These are phyloP conservation scores for Cordia subcordata DNA, from an alignment of 257 asterid genomes.

Conservation along the genomic window DNA sequence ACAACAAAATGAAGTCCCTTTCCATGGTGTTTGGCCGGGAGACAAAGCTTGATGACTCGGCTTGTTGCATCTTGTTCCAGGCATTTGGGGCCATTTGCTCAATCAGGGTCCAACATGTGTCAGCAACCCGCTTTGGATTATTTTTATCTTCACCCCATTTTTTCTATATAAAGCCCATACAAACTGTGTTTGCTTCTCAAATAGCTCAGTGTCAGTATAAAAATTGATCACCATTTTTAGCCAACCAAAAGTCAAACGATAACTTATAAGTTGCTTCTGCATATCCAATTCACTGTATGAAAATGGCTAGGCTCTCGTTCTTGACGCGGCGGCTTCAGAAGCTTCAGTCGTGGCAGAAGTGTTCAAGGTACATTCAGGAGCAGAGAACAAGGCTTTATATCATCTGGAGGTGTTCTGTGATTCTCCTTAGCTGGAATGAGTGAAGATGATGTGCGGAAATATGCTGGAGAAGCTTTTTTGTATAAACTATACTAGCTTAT, in stretches of 20 bases:
- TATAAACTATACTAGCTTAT: not conserved
- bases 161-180: not conserved
- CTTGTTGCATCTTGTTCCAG: slow-evolving; percentile 33
- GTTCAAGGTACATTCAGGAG: slow-evolving; percentile 66
- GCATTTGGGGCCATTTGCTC: slow-evolving; percentile 52
- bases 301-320: slow-evolving; percentile 34
- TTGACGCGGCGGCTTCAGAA: slow-evolving; percentile 21
- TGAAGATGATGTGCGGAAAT: not conserved
- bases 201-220: too few relatives aligned
- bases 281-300: slow-evolving; percentile 3
- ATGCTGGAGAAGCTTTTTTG: not conserved
- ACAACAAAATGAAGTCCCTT: slow-evolving; percentile 10
- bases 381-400: slow-evolving; percentile 72
- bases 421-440: slow-evolving; percentile 53
- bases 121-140: slow-evolving; percentile 27
- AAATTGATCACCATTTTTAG: not conserved
- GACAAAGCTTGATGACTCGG: slow-evolving; percentile 29
- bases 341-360: slow-evolving; percentile 45
- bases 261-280: not conserved
- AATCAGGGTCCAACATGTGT: slow-evolving; percentile 33
- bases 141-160: slow-evolving; percentile 1
- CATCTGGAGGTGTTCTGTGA: slow-evolving; percentile 70
- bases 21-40: slow-evolving; percentile 34
- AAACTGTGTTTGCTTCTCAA: not conserved
- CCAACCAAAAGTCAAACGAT: not conserved